Evolutionary conservation across 2,329 filamentous ascomycete species (phyloP), one percentile per base, ranked within the genome.

Genomic region (Talaromyces sp.): DNA sequence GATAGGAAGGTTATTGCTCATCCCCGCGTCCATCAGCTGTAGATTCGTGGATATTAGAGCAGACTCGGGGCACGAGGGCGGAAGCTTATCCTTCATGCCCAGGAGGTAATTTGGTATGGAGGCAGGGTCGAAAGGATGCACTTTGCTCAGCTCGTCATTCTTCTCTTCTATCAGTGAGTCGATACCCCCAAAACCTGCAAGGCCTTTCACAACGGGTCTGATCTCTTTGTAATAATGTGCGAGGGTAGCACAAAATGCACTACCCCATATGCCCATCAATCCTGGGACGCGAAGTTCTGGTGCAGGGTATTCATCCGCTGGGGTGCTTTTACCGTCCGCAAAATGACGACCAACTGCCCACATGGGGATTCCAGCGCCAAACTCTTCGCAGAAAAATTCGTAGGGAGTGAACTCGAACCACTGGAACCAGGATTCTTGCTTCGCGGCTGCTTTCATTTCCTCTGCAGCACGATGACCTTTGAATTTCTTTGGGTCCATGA

Each of bases 1-100:
- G 49, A 98, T 93, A 1, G 95, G 95, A 9, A 99, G 81, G 71
- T 99, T 99, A 73, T 99, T 98, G 66, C 91, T 96, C 95, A 99
- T 99, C 57, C 95, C 95, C 1, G 95, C 93, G 74, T 99, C 95
- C 93, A 97, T 98, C 17, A 93, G 82, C 65, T 91, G 88, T 19
- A 93, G 82, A 72, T 96, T 89, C 52, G 88, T 82, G 15, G 82
- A 83, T 19, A 85, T 80, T 68, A 90, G 87, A 44, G 96, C 85
- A 62, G 86, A 92, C 33, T 88, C 85, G 0, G 95, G 92, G n/a
- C 89, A 89, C 0, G 91, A 90, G 0, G 84, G 76, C 0, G 92
- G 89, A 7, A 99, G 81, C 63, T 85, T 82, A 13, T 85, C 87
- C 67, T 89, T 83, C 87, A 99, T 90, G 9, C 90, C 90, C 63